phyloP scores from a whole-genome alignment of 306 rosid species.

The Luffa aegyptiaca region DNA sequence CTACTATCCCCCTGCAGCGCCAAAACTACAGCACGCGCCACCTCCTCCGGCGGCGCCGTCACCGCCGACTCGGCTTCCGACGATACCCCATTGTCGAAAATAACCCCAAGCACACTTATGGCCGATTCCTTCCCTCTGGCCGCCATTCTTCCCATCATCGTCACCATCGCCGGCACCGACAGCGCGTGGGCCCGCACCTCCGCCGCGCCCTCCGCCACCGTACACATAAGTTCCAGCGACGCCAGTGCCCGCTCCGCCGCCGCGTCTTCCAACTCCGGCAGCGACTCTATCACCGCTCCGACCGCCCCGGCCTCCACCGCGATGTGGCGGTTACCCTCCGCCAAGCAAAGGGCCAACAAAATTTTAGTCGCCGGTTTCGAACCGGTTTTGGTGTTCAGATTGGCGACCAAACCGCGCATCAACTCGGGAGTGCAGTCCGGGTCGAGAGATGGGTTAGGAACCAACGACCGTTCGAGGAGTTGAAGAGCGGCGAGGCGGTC shows the following conservation, averaged over 20 bases:
- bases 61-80: slow-evolving; percentile 13
- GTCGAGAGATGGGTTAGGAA: slow-evolving; percentile 62
- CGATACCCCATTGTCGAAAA: slow-evolving; percentile 26
- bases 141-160: slow-evolving; percentile 70
- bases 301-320: slow-evolving; percentile 80
- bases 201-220: slow-evolving; percentile 71
- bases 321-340: slow-evolving; percentile 61
- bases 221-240: slow-evolving; percentile 76
- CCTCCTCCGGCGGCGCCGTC: slow-evolving; percentile 74
- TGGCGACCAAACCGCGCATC: slow-evolving; percentile 44
- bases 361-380: slow-evolving; percentile 55
- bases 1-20: slow-evolving; percentile 77
- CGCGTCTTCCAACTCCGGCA: slow-evolving; percentile 51
- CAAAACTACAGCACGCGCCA: slow-evolving; percentile 88
- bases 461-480: slow-evolving; percentile 69
- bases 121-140: slow-evolving; percentile 84
- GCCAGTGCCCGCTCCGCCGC: slow-evolving; percentile 80
- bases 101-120: slow-evolving; percentile 64
- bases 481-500: slow-evolving; percentile 53
- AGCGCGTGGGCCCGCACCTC: slow-evolving; percentile 71
- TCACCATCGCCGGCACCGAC: slow-evolving; percentile 84
- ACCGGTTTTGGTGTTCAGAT: slow-evolving; percentile 22
- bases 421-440: slow-evolving; percentile 66
- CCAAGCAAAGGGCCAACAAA: slow-evolving; percentile 68
- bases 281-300: slow-evolving; percentile 53